Evolutionary conservation across 495 filamentous ascomycete species (phyloP).

Genomic region (Staphylotrichum longicolle): DNA sequence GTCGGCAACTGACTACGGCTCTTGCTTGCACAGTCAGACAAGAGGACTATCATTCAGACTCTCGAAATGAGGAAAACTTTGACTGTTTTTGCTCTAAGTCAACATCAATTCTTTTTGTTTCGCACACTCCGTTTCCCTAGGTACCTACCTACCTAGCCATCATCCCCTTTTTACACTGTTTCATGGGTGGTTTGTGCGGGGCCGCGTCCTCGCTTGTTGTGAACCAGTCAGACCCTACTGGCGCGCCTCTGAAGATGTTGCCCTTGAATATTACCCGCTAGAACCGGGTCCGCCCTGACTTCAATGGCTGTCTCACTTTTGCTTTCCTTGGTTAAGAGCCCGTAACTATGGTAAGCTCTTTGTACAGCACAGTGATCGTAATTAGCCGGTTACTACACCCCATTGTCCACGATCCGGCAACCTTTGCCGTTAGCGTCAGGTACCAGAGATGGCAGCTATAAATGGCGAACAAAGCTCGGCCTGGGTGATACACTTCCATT

Average conservation of each 20-base stretch:
- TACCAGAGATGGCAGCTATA: not conserved
- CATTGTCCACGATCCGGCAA: not conserved
- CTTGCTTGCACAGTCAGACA: no score
- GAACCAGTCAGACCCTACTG: constrained; percentile 5
- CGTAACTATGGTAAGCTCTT: not conserved
- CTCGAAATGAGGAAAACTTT: no score
- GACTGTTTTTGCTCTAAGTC: no score
- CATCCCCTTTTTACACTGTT: no score
- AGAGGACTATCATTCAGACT: no score
- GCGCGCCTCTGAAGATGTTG: constrained; percentile 2
- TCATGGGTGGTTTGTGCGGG: not conserved
- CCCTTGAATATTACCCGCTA: constrained; percentile 3
- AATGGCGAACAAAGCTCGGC: not conserved
- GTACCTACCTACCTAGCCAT: no score
- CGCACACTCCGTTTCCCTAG: no score
- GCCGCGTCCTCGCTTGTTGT: not conserved
- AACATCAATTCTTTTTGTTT: no score
- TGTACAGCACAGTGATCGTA: not conserved
- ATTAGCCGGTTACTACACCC: constrained; percentile 10
- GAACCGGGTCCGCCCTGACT: not conserved
- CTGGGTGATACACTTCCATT: no score
- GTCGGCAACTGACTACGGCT: no score
- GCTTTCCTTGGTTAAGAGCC: not conserved
- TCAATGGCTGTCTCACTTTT: not conserved
- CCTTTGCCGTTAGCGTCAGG: not conserved